Evolutionary conservation across 805 yeast genomes (phyloP).

Genomic region (Yarrowia sp.): DNA sequence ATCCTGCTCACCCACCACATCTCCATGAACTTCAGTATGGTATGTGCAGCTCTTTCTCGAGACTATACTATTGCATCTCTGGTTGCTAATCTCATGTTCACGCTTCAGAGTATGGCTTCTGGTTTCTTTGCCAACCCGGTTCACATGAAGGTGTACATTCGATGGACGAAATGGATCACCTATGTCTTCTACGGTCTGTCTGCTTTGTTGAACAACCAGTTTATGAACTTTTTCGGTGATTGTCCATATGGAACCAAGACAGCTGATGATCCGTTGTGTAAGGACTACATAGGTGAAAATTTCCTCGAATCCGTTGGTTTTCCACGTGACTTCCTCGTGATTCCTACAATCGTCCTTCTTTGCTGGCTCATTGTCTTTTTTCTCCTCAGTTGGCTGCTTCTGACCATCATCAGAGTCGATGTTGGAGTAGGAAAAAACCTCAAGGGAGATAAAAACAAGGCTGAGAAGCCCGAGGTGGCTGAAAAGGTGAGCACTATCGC

Average conservation of each 20-base stretch:
- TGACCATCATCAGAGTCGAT: slow-evolving; percentile 60
- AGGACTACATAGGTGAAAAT: slow-evolving; percentile 61
- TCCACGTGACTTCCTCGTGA: slow-evolving; percentile 66
- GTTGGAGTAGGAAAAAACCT: slow-evolving; percentile 56
- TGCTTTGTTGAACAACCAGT: slow-evolving; percentile 68
- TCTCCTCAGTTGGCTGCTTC: slow-evolving; percentile 56
- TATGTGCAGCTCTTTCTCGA: slow-evolving; percentile 61
- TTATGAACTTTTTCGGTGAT: slow-evolving; percentile 64
- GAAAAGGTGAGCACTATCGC: slow-evolving; percentile 42
- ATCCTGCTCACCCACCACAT: slow-evolving; percentile 63
- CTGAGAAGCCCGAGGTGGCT: slow-evolving; percentile 5
- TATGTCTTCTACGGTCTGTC: slow-evolving; percentile 84
- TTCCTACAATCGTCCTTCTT: slow-evolving; percentile 66
- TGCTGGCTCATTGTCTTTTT: slow-evolving; percentile 67
- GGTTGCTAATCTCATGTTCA: slow-evolving; percentile 67
- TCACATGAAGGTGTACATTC: slow-evolving; percentile 81
- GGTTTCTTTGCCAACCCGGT: slow-evolving; percentile 80
- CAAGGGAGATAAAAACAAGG: slow-evolving; percentile 25
- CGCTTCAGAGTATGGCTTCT: slow-evolving; percentile 77
- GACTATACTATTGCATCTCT: slow-evolving; percentile 69
- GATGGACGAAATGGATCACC: slow-evolving; percentile 82
- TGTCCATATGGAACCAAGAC: slow-evolving; percentile 54
- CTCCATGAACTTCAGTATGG: slow-evolving; percentile 63
- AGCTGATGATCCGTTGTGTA: slow-evolving; percentile 51
- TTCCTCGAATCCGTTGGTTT: slow-evolving; percentile 66